Conservation (phyloP, 1,139 yeast species). For the Lodderomyces theae region DNA sequence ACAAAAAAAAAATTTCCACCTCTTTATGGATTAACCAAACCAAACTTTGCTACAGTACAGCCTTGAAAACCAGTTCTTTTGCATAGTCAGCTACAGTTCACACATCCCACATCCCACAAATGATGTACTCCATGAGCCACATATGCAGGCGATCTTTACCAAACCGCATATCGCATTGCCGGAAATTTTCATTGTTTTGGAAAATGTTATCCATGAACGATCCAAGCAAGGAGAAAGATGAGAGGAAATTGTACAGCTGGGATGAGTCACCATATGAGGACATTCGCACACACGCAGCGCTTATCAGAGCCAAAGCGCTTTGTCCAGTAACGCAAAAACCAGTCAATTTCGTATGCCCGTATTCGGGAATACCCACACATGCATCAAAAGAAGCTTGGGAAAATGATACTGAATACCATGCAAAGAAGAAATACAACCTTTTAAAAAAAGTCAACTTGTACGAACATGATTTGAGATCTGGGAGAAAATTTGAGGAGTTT, state of each 20-base stretch:
- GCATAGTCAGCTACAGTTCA: background rate
- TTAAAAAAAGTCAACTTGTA: constrained; percentile 85
- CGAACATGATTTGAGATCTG: constrained; percentile 93
- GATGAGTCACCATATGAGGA: constrained; percentile 90
- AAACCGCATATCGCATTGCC: background rate
- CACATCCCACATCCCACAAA: background rate
- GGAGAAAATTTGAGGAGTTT: constrained; percentile 91
- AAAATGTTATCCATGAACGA: constrained; percentile 37
- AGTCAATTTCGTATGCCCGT: constrained; percentile 85
- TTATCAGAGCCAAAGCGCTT: constrained; percentile 78
- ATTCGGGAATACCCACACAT: constrained; percentile 95
- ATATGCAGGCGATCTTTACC: background rate
- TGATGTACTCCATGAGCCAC: constrained; percentile 2
- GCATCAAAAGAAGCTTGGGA: constrained; percentile 90
- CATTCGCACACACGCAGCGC: constrained; percentile 86
- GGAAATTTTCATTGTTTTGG: constrained; percentile 35
- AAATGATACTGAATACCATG: constrained; percentile 70
- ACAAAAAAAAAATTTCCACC: constrained; percentile 1
- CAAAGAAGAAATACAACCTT: constrained; percentile 60
- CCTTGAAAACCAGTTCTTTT: too few species aligned
- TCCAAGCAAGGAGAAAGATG: constrained; percentile 23
- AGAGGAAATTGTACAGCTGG: constrained; percentile 46
- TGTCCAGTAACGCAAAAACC: constrained; percentile 88
- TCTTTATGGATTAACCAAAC: too few species aligned
- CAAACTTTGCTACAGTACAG: too few species aligned